These are phyloP conservation scores for Cocos nucifera DNA, from an alignment of 176 grass and related monocot species.

Conservation along the genomic window DNA sequence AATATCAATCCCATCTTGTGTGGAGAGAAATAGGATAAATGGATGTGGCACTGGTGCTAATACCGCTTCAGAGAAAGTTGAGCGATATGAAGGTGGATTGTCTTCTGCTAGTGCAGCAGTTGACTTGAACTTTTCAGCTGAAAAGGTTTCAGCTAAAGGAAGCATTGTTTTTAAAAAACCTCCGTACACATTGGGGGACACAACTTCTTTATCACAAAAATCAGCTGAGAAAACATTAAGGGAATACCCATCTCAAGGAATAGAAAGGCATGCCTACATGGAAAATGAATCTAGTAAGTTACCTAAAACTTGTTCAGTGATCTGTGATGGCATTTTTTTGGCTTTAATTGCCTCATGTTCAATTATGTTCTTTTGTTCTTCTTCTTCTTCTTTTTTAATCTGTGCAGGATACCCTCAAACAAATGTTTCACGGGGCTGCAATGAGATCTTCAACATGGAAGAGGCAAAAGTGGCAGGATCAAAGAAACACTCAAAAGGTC, in stretches of 20 bases:
- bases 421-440: slow-evolving; percentile 33
- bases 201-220: slow-evolving; percentile 45
- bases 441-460: slow-evolving; percentile 45
- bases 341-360: neutral
- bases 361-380: no score
- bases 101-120: slow-evolving; percentile 28
- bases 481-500: slow-evolving; percentile 73
- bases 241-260: slow-evolving; percentile 41
- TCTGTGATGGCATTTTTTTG: neutral
- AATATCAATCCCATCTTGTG: slow-evolving; percentile 13
- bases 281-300: slow-evolving; percentile 80
- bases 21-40: slow-evolving; percentile 16
- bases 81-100: slow-evolving; percentile 32
- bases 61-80: slow-evolving; percentile 51
- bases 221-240: slow-evolving; percentile 38
- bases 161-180: slow-evolving; percentile 48
- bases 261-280: slow-evolving; percentile 46
- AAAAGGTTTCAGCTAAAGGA: slow-evolving; percentile 49
- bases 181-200: slow-evolving; percentile 43
- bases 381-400: no score
- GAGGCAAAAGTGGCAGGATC: slow-evolving; percentile 45
- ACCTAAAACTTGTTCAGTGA: slow-evolving; percentile 9
- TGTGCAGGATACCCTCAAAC: slow-evolving; percentile 35
- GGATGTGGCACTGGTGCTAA: slow-evolving; percentile 36
- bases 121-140: slow-evolving; percentile 39